These are phyloP conservation scores for Trichomonas tenax DNA, from an alignment of 208 protist genomes.

Conservation along the genomic window DNA sequence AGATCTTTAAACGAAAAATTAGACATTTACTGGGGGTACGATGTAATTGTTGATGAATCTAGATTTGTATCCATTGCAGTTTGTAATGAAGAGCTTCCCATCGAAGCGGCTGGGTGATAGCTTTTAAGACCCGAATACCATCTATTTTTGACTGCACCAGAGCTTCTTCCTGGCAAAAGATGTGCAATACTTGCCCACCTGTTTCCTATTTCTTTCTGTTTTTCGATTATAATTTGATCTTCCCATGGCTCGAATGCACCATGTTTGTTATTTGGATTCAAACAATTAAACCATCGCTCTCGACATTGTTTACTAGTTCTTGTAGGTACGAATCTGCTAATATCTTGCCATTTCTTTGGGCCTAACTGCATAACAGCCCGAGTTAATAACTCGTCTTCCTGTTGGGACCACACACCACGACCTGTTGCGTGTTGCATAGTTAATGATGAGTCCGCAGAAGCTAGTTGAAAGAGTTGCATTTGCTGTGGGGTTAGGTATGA, in stretches of 20 bases:
- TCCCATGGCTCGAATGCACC: background rate
- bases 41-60: background rate
- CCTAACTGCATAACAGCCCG: background rate
- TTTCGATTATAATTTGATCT: background rate
- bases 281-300: background rate
- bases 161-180: background rate
- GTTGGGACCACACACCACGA: background rate
- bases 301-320: conserved; percentile 9
- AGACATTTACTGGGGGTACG: background rate
- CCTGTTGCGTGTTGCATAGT: background rate
- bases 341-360: background rate
- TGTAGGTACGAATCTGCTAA: background rate
- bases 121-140: background rate
- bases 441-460: background rate
- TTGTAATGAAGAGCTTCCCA: background rate
- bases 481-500: background rate
- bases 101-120: background rate
- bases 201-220: conserved; percentile 13
- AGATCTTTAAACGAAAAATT: background rate
- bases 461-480: background rate
- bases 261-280: background rate
- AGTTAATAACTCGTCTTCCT: background rate
- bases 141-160: background rate
- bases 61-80: background rate
- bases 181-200: background rate